phyloP scores from a whole-genome alignment of 768 basidiomycete species.

The Boletus sp. region DNA sequence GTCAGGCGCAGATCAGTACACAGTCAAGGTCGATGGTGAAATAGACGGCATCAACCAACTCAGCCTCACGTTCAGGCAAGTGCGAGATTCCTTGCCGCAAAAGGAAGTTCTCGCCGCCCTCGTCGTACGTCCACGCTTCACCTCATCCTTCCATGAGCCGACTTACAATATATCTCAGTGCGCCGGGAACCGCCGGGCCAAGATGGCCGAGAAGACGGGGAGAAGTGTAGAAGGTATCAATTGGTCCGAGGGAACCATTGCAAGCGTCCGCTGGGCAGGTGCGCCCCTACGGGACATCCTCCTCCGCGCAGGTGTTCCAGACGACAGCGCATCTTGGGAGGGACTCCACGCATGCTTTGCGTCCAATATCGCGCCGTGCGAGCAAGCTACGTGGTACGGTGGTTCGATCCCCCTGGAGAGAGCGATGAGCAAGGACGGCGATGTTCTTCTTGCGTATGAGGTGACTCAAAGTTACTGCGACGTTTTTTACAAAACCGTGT shows the following conservation, averaged over 20 bases:
- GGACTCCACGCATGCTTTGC: slow-evolving; percentile 56
- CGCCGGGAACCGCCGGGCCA: slow-evolving; percentile 63
- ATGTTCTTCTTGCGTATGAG: slow-evolving; percentile 62
- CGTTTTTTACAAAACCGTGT: background rate
- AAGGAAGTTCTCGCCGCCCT: slow-evolving; percentile 48
- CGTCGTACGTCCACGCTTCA: slow-evolving; percentile 39
- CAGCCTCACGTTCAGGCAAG: slow-evolving; percentile 19
- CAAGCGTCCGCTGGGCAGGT: slow-evolving; percentile 67
- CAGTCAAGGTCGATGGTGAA: slow-evolving; percentile 28
- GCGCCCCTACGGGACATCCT: slow-evolving; percentile 56
- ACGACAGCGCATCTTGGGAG: slow-evolving; percentile 14
- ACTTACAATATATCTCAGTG: slow-evolving; percentile 35
- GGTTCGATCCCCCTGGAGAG: slow-evolving; percentile 56
- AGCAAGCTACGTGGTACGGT: slow-evolving; percentile 62
- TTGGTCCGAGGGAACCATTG: slow-evolving; percentile 68
- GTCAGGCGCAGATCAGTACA: slow-evolving; percentile 20
- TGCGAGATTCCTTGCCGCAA: slow-evolving; percentile 15
- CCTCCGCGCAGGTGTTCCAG: slow-evolving; percentile 38
- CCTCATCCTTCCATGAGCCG: background rate
- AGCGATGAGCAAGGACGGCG: slow-evolving; percentile 43
- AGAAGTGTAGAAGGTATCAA: slow-evolving; percentile 50
- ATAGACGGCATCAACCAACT: slow-evolving; percentile 11
- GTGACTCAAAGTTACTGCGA: slow-evolving; percentile 25
- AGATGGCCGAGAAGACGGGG: slow-evolving; percentile 56
- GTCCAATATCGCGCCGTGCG: slow-evolving; percentile 56